Evolutionary conservation across 495 filamentous ascomycete genomes (phyloP).

Genomic region (Jackrogersella multiformis): DNA sequence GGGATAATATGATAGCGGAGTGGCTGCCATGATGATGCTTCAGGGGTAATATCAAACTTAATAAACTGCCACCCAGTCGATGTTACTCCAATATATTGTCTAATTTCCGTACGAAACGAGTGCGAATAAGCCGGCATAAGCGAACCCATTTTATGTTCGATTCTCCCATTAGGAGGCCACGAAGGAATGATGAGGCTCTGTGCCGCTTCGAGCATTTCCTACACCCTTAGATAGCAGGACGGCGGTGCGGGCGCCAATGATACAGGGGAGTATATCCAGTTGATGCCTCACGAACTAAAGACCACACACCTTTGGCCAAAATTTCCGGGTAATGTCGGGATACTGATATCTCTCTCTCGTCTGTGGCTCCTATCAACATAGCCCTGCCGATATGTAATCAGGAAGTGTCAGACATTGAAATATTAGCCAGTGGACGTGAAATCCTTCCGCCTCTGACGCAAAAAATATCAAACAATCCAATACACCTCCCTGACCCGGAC

Average conservation of each 20-base stretch:
- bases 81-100: slow-evolving; percentile 9
- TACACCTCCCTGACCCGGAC: neutral
- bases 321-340: slow-evolving; percentile 2
- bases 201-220: neutral
- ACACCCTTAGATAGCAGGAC: neutral
- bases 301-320: slow-evolving; percentile 5
- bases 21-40: slow-evolving; percentile 4
- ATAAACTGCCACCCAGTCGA: neutral
- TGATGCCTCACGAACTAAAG: neutral
- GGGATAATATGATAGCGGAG: slow-evolving; percentile 6
- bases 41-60: slow-evolving; percentile 8
- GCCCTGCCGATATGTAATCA: neutral
- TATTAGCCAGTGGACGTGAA: slow-evolving; percentile 1
- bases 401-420: neutral
- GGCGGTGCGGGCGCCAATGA: slow-evolving; percentile 1
- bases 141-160: slow-evolving; percentile 1
- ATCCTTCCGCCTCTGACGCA: slow-evolving; percentile 12
- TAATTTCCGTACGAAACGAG: slow-evolving; percentile 2
- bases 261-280: neutral
- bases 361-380: neutral
- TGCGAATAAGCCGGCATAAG: no score
- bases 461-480: neutral
- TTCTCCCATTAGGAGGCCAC: neutral
- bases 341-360: neutral
- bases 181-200: slow-evolving; percentile 4